Evolutionary conservation across 352 stramenopile species (phyloP), one percentile per base, ranked within the genome.

Genomic region (Globisporangium ultimum): DNA sequence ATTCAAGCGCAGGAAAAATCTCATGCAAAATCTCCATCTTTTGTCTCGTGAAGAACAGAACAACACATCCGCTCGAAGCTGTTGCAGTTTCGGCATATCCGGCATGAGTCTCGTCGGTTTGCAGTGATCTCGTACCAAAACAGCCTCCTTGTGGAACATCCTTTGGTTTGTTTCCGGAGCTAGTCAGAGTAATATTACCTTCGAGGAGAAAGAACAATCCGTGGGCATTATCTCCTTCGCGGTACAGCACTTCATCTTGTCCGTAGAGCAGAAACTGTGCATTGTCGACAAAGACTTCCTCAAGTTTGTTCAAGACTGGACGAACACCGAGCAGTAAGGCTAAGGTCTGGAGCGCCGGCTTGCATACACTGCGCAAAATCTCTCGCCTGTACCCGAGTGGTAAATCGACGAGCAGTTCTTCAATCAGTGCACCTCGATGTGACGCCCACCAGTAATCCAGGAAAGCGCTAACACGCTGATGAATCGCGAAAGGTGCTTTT

Each of bases 391-490:
- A 66, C 0, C 53, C 53, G 6, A 68, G 42, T 12, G 70, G 70
- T 11, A 82, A 38, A 41, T 82, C 73, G 1, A 61, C 61, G 14
- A 82, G 48, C 2, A 82, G 50, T 20, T 75, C 43, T 22, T 68
- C 66, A 28, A 82, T 78, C 53, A 78, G 59, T 1, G 70, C 73
- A 28, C 73, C 73, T 10, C 73, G 64, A 21, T 80, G 73, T 0
- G 70, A 70, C 0, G 70, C 71, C 73, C 73, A 82, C 73, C 73
- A 82, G 51, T 76, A 82, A 36, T 80, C 70, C 14, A 82, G 56
- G 22, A 80, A 82, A 34, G 68, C 61, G 36, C 69, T 78, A 3
- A 82, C 73, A 12, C 73, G 73, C 34, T 72, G 73, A n/a, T 72
- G 70, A 48, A 82, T 71, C 13, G 58, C 48, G 14, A 74, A 60